phyloP scores from a whole-genome alignment of 352 stramenopile species.

The Aphanomyces euteiches region DNA sequence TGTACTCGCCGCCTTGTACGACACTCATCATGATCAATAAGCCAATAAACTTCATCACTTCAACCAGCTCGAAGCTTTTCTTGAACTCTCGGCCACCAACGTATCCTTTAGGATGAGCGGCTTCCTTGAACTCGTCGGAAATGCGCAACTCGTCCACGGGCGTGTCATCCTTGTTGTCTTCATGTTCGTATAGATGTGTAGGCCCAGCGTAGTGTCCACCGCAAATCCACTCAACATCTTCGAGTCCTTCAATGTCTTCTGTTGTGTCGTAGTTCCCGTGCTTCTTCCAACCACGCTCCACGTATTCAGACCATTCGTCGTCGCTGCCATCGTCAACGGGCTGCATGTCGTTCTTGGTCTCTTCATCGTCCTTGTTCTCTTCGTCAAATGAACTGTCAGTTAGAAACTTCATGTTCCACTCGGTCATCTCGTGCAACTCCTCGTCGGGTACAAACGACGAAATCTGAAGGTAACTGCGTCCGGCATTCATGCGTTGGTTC shows the following conservation, averaged over 20 bases:
- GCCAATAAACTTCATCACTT: constrained; percentile 17
- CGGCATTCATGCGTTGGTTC: not conserved
- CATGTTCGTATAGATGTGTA: not conserved
- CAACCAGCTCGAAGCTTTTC: not conserved
- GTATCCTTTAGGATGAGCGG: not conserved
- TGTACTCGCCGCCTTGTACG: constrained; percentile 8
- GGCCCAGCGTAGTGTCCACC: constrained; percentile 2
- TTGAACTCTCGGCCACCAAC: constrained; percentile 6
- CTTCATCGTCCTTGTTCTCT: not conserved
- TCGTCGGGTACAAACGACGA: not conserved
- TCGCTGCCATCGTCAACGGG: constrained; percentile 5
- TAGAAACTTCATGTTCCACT: not conserved
- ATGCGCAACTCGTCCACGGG: constrained; percentile 13
- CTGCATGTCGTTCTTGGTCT: not conserved
- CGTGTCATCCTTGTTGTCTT: not conserved
- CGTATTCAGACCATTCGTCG: constrained; percentile 1
- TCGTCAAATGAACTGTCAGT: not conserved
- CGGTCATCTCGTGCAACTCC: not conserved
- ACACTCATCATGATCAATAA: constrained; percentile 12
- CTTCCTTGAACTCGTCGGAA: constrained; percentile 3
- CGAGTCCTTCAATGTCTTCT: constrained; percentile 7
- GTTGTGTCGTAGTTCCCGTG: not conserved
- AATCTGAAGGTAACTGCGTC: constrained; percentile 10
- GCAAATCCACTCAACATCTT: not conserved
- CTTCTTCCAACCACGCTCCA: constrained; percentile 11